A percentile compares a stretch with the other conserved stretches of the same genome.
Evolutionary conservation across 2,329 filamentous ascomycete genomes (phyloP).

Genomic region (Fusarium robinianum): DNA sequence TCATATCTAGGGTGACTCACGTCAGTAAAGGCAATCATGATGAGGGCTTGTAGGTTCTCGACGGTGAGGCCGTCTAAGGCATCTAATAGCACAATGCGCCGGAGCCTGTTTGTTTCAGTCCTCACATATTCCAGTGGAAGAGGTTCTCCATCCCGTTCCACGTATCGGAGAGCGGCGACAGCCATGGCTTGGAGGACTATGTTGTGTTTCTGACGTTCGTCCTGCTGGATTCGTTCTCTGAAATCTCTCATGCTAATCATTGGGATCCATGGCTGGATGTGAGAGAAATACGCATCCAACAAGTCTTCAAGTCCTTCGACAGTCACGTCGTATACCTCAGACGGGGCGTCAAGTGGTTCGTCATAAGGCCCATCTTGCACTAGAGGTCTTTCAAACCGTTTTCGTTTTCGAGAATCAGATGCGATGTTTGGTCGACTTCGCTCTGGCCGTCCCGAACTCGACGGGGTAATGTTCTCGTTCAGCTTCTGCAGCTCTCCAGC

Average conservation of each 20-base stretch:
- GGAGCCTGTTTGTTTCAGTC: slow-evolving; percentile 6
- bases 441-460: not conserved
- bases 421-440: not conserved
- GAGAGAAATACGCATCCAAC: slow-evolving; percentile 40
- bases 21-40: slow-evolving; percentile 46
- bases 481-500: not conserved
- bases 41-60: slow-evolving; percentile 44
- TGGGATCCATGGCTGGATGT: slow-evolving; percentile 49
- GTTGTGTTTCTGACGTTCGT: not conserved
- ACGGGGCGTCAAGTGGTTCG: too few relatives aligned
- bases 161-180: not conserved
- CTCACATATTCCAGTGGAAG: not conserved
- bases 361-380: not conserved
- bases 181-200: slow-evolving; percentile 9
- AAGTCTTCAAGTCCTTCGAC: slow-evolving; percentile 31
- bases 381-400: not conserved
- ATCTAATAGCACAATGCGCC: slow-evolving; percentile 36
- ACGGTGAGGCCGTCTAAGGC: slow-evolving; percentile 43
- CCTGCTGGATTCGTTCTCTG: slow-evolving; percentile 33
- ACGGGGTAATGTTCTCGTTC: slow-evolving; percentile 1
- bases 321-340: too few relatives aligned
- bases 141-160: not conserved
- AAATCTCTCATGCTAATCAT: slow-evolving; percentile 43
- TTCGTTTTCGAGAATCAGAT: not conserved
- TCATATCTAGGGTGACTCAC: slow-evolving; percentile 34